A percentile compares a stretch with the other conserved stretches of the same genome.
phyloP scores from a whole-genome alignment of 176 grass and related monocot species.

The Phyllostachys edulis region DNA sequence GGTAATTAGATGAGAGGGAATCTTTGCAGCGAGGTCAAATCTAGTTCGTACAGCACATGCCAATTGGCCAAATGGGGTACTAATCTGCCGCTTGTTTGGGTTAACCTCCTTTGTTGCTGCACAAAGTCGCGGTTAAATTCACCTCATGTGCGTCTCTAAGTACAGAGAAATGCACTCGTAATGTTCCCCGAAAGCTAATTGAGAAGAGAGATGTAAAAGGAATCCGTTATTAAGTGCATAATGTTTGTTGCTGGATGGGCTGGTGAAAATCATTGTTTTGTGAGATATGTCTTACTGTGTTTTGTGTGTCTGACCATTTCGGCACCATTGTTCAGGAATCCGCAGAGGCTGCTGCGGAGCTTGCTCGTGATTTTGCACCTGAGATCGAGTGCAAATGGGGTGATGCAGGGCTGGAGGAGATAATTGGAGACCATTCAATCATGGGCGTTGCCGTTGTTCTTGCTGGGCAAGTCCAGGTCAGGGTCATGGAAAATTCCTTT shows the following conservation, averaged over 20 bases:
- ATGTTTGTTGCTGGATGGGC: not conserved
- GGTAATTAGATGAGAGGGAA: not conserved
- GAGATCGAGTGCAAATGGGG: slow-evolving; percentile 82
- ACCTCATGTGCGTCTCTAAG: not conserved
- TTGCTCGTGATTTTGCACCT: slow-evolving; percentile 74
- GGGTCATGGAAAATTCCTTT: not conserved
- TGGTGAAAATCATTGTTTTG: not conserved
- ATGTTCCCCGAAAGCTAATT: not conserved
- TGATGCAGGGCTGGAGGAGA: slow-evolving; percentile 82
- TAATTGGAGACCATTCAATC: slow-evolving; percentile 70
- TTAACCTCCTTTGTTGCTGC: not conserved
- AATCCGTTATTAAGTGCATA: not conserved
- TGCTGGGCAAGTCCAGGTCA: slow-evolving; percentile 87
- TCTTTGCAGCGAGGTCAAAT: not conserved
- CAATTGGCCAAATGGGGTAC: not conserved
- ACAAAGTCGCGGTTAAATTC: not conserved
- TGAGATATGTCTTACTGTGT: not conserved
- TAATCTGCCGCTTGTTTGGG: not conserved
- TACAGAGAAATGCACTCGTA: not conserved
- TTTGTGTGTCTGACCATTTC: slow-evolving; percentile 6
- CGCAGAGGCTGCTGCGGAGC: slow-evolving; percentile 61
- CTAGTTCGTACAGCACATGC: not conserved
- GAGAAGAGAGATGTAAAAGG: not conserved
- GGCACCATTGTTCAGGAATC: slow-evolving; percentile 57
- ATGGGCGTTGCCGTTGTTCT: slow-evolving; percentile 78